Evolutionary conservation across 192 early-diverging fungal genomes (phyloP).

Genomic region (Rhizophagus sp.): DNA sequence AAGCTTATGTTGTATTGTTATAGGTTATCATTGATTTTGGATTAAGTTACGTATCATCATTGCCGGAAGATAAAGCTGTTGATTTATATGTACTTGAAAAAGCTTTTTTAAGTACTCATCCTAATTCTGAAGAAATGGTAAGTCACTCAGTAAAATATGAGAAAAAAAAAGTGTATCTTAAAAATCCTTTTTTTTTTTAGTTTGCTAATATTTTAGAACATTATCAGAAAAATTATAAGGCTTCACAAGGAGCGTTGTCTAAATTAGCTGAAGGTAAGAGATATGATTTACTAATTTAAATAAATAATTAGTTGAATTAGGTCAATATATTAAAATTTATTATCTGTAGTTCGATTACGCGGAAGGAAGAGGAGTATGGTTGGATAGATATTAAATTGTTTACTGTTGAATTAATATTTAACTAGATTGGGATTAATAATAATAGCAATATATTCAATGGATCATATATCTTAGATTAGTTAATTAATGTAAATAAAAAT

Average conservation of each 20-base stretch:
- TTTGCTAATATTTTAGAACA: conserved; percentile 72
- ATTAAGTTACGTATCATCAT: conserved; percentile 78
- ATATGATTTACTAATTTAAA: no score
- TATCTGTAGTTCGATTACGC: conserved; percentile 62
- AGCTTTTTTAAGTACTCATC: conserved; percentile 91
- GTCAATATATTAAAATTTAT: background rate
- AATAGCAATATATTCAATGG: no score
- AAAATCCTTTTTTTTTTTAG: conserved; percentile 37
- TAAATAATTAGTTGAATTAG: background rate
- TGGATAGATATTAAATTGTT: conserved; percentile 45
- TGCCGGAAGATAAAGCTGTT: conserved; percentile 96
- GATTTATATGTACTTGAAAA: conserved; percentile 99
- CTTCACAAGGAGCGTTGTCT: conserved; percentile 59
- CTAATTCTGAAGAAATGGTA: conserved; percentile 78
- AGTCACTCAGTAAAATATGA: background rate
- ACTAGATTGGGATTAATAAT: no score
- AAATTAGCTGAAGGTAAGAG: conserved; percentile 82
- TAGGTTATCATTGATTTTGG: conserved; percentile 95
- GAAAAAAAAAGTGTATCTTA: background rate
- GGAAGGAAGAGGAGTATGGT: conserved; percentile 84
- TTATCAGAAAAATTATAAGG: conserved; percentile 60
- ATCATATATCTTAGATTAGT: no score
- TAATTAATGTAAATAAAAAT: no score
- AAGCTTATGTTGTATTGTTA: background rate
- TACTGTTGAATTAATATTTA: no score